Evolutionary conservation across 352 stramenopile species (phyloP), one percentile per base, ranked within the genome.

Genomic region (Pythium catenulatum): DNA sequence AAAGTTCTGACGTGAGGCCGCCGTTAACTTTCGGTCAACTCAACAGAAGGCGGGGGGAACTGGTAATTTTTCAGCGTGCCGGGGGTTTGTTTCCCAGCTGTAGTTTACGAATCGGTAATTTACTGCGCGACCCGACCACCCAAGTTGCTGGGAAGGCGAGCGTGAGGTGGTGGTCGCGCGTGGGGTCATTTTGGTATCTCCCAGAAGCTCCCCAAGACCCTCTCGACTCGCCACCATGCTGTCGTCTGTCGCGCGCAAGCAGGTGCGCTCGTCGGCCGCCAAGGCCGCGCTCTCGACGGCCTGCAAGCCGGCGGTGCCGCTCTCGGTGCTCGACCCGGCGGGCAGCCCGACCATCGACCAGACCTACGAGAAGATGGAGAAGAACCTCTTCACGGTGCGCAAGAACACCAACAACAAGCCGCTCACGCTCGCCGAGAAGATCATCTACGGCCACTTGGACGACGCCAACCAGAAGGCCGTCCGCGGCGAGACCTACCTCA

Each of bases 371-470:
- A 99, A 98, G 94, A 98, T 98, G 88, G 96, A 97, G 88, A 96
- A 96, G 90, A 98, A 98, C 90, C 89, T 98, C 39, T 84, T 94
- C 92, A 96, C 93, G 52, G 96, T 98, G 80, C 96, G 97, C 93
- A 98, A 98, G 93, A 98, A 91, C 78, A 93, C 93, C 80, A 94
- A 95, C 89, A 97, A 98, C 91, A 96, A 96, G 82, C 97, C 97
- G 43, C 83, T 99, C 74, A 99, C 97, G 82, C 95, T 99, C 58
- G 94, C 96, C 56, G 97, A 99, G 88, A 99, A 99, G 94, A 99
- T 99, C 87, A 97, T 99, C 87, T 99, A 99, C 93, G 96, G 96
- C 65, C 97, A 99, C 94, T 93, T 99, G 91, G 96, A 99, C 85
- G 93, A 98, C 86, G 84, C 96, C 78, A 94, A 96, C 82, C 94